Evolutionary conservation across 345 rosid species (phyloP).

Genomic region (Microthlaspi erraticum): DNA sequence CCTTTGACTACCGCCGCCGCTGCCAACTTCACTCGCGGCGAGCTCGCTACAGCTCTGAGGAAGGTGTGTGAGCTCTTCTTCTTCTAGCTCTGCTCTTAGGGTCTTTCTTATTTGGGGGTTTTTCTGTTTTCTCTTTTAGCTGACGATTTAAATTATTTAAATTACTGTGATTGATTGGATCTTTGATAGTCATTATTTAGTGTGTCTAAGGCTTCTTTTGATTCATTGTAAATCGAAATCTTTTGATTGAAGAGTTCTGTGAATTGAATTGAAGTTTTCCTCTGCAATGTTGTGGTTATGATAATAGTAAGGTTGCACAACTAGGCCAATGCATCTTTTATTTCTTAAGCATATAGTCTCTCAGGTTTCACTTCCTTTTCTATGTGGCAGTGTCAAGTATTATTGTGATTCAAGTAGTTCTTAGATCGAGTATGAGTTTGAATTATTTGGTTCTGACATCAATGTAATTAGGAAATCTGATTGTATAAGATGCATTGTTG

Average conservation of each 20-base stretch:
- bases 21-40: constrained; percentile 88
- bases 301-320: neutral
- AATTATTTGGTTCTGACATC: neutral
- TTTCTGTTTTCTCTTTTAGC: neutral
- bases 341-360: neutral
- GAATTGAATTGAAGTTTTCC: neutral
- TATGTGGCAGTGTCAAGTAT: constrained; percentile 1
- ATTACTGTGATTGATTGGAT: no score
- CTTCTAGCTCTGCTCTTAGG: neutral
- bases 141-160: no score
- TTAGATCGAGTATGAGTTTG: constrained; percentile 3
- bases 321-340: neutral
- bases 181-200: neutral
- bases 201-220: neutral
- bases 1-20: constrained; percentile 91
- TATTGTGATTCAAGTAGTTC: constrained; percentile 20
- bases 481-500: neutral
- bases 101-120: neutral
- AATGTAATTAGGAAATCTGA: neutral
- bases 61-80: constrained; percentile 57
- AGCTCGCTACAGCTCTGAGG: constrained; percentile 92
- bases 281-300: neutral
- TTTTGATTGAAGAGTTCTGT: neutral
- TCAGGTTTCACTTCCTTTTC: neutral
- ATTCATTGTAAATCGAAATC: neutral